Percentiles rank a stretch among this genome's conserved stretches.
Evolutionary conservation across 331 rosid species (phyloP).

Genomic region (Arachis monticola): DNA sequence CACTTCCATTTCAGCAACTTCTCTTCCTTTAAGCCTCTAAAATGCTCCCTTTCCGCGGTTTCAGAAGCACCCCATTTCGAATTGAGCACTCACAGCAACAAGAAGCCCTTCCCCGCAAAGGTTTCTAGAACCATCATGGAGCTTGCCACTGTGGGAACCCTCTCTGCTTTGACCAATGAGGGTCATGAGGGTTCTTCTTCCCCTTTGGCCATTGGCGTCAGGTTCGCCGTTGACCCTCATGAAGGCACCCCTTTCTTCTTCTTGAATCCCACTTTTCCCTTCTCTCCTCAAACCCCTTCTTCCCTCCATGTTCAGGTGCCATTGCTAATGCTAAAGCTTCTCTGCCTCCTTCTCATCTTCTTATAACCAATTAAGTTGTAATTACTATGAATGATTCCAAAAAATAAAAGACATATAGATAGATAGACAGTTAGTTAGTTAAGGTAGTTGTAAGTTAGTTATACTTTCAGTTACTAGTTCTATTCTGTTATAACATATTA

Average conservation of each 20-base stretch:
- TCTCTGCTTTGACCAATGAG: conserved; percentile 59
- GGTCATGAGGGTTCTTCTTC: conserved; percentile 40
- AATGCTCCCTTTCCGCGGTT: conserved; percentile 63
- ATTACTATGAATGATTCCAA: no score
- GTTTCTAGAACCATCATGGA: conserved; percentile 89
- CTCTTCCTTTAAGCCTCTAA: conserved; percentile 37
- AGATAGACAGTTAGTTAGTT: no score
- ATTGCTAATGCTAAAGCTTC: not conserved
- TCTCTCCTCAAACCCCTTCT: conserved; percentile 45
- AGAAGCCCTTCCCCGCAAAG: conserved; percentile 79
- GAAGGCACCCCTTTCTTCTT: conserved; percentile 83
- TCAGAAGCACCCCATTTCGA: conserved; percentile 58
- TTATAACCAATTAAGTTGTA: no score
- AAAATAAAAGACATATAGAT: no score
- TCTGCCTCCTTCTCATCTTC: not conserved
- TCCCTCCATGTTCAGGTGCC: conserved; percentile 91
- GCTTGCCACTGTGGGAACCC: conserved; percentile 70
- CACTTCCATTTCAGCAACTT: conserved; percentile 22
- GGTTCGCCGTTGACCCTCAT: conserved; percentile 73
- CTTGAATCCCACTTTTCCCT: conserved; percentile 41
- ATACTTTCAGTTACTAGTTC: no score
- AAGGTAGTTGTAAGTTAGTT: no score
- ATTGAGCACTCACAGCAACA: conserved; percentile 40
- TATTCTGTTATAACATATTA: no score
- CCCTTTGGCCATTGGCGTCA: conserved; percentile 83